Evolutionary conservation across 148 eudicot species (phyloP).

Genomic region (Salicornia ramosissima): DNA sequence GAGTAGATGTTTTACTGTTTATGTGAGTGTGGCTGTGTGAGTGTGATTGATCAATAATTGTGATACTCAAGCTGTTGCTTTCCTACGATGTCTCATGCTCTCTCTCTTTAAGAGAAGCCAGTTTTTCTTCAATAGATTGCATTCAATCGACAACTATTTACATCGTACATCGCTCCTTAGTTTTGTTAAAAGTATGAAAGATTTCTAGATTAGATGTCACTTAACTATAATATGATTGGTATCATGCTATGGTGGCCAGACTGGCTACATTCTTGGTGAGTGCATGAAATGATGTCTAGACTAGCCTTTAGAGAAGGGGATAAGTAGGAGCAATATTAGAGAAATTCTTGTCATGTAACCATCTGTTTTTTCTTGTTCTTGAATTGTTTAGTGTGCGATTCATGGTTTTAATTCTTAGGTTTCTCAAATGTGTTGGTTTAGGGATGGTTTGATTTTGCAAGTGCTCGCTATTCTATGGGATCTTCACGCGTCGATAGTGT

Average conservation of each 20-base stretch:
- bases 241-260: background rate
- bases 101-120: too few species aligned
- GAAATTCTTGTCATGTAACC: background rate
- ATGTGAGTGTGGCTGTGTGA: too few species aligned
- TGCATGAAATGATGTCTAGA: background rate
- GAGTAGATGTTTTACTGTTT: too few species aligned
- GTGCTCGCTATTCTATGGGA: constrained; percentile 93
- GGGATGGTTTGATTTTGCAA: constrained; percentile 79
- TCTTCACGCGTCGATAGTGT: constrained; percentile 63
- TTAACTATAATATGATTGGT: background rate
- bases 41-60: too few species aligned
- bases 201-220: background rate
- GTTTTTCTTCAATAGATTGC: too few species aligned
- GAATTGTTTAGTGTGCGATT: background rate
- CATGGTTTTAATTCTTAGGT: background rate
- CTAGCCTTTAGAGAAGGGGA: background rate
- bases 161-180: background rate
- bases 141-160: background rate
- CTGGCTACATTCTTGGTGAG: background rate
- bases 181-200: background rate
- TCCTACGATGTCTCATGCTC: too few species aligned
- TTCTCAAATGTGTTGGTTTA: constrained; percentile 21
- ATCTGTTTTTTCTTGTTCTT: background rate
- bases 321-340: background rate
- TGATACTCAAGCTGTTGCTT: too few species aligned